phyloP scores from a whole-genome alignment of 345 rosid species.

The Salix purpurea region DNA sequence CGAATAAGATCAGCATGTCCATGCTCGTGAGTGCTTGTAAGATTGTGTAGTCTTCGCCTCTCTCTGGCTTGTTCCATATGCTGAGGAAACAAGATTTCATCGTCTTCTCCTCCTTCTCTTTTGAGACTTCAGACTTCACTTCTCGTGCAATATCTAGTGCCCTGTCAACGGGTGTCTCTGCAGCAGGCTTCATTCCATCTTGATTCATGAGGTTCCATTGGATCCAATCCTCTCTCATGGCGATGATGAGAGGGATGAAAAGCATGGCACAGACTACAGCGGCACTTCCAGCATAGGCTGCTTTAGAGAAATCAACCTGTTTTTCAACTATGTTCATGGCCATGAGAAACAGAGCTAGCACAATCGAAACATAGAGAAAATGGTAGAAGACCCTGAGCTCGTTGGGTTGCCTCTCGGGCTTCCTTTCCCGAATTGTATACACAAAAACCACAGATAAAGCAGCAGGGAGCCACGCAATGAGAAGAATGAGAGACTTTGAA shows the following conservation, averaged over 20 bases:
- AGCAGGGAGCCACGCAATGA: slow-evolving; percentile 82
- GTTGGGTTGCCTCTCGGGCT: slow-evolving; percentile 45
- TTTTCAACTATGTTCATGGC: slow-evolving; percentile 54
- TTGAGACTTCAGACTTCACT: background rate
- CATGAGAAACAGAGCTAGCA: slow-evolving; percentile 73
- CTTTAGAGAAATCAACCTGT: slow-evolving; percentile 39
- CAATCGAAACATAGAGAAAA: slow-evolving; percentile 54
- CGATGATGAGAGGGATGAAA: slow-evolving; percentile 57
- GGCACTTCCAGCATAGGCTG: slow-evolving; percentile 47
- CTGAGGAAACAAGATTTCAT: slow-evolving; percentile 45
- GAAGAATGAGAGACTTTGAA: slow-evolving; percentile 64
- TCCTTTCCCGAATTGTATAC: slow-evolving; percentile 52
- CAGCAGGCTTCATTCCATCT: slow-evolving; percentile 20
- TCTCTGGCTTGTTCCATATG: slow-evolving; percentile 48
- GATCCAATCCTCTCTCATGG: slow-evolving; percentile 52
- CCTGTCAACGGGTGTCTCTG: slow-evolving; percentile 15
- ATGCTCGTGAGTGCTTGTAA: slow-evolving; percentile 69
- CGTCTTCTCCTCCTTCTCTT: slow-evolving; percentile 15
- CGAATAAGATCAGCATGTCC: slow-evolving; percentile 62
- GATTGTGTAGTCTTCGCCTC: slow-evolving; percentile 91
- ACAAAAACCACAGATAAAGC: slow-evolving; percentile 68
- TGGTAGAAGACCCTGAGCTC: slow-evolving; percentile 58
- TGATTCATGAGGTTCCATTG: slow-evolving; percentile 51
- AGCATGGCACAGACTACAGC: slow-evolving; percentile 45
- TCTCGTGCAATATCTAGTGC: slow-evolving; percentile 5